phyloP scores from a whole-genome alignment of 257 asterid species.

The Capsicum chinense region DNA sequence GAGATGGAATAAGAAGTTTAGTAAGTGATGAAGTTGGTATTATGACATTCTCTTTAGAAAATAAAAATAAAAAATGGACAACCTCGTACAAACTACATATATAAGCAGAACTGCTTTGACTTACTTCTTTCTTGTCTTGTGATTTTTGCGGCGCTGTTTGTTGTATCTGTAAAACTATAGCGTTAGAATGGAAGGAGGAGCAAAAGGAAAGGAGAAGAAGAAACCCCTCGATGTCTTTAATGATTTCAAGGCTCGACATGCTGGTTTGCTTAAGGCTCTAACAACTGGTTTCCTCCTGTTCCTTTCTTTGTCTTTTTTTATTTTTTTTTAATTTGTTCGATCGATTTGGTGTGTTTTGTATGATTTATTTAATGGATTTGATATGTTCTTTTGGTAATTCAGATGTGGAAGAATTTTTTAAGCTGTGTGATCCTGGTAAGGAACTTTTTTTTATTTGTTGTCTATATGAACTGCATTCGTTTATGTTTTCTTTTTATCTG shows the following conservation, averaged over 20 bases:
- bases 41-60: too few relatives aligned
- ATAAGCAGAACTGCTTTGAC: neutral
- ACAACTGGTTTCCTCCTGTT: slow-evolving; percentile 42
- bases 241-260: slow-evolving; percentile 52
- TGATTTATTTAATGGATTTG: neutral
- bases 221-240: slow-evolving; percentile 46
- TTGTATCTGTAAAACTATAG: neutral
- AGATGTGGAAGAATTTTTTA: slow-evolving; percentile 48
- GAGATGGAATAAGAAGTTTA: too few relatives aligned
- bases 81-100: neutral
- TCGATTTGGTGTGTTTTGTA: neutral
- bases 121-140: neutral
- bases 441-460: neutral
- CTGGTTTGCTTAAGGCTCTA: slow-evolving; percentile 54
- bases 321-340: too few relatives aligned
- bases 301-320: too few relatives aligned
- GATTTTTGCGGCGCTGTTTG: neutral
- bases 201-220: slow-evolving; percentile 37
- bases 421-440: slow-evolving; percentile 60
- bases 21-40: too few relatives aligned
- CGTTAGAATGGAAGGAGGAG: slow-evolving; percentile 21
- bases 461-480: neutral
- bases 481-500: neutral
- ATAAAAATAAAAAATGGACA: neutral
- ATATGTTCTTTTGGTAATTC: slow-evolving; percentile 24